Evolutionary conservation across 176 grass and related monocot genomes (phyloP), one percentile per base, ranked within the genome.

Genomic region (Rhipidocladum racemiflorum): DNA sequence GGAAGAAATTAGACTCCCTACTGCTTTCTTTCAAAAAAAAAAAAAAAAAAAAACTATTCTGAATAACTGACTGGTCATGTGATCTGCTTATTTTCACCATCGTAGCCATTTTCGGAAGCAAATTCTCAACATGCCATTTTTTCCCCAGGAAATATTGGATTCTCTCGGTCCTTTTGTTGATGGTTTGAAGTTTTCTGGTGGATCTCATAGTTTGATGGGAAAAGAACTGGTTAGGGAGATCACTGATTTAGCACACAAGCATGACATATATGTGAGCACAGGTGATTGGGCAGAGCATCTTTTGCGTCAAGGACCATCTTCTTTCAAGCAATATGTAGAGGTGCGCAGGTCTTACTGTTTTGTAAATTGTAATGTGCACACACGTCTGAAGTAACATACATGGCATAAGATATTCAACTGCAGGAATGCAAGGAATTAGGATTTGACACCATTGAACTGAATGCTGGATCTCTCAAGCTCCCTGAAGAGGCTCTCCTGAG

Each of bases 211-310:
- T 70, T 79, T 95, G 44, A 99, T 94, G 86, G 80, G 88, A 13
- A 88, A 87, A 4, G 80, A 82, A 3, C 57, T 90, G 29, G 80
- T 99, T 6, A 90, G 84, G 84, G 92, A 95, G 80, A 95, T 99
- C 35, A 90, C 88, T 0, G 79, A 95, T 72, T 51, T 99, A 15
- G 96, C 96, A 43, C 96, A 99, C 63, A 95, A 79, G 80, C 91
- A 95, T 68, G 88, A 99, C 61, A 83, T 99, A 39, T 95, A 99
- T 76, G 96, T 99, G 74, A 99, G 96, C 74, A 95, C 96, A 65
- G 96, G 91, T 56, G 96, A 99, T 62, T 99, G 96, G 96, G 89
- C 92, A 72, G 92, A 99, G 50, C 92, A 99, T 85, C 71, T 93
- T 4, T 48, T 99, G 69, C 92, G 84, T 24, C 87, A 81, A 79